Evolutionary conservation across 75 land plant species (phyloP).

Genomic region (Pinus tabuliformis): DNA sequence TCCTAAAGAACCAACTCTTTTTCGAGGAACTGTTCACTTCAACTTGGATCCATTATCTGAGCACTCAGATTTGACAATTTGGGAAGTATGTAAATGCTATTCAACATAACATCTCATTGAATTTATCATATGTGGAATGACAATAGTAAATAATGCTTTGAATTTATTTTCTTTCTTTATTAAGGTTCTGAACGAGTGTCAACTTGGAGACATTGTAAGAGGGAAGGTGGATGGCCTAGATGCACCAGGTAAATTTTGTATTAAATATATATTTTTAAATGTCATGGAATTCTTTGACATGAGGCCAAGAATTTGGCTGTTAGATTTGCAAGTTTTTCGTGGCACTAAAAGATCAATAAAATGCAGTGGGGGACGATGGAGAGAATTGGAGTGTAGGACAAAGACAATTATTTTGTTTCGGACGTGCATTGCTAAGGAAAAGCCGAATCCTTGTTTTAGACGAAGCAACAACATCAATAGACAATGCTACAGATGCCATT

Average conservation of each 20-base stretch:
- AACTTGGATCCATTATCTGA: constrained; percentile 39
- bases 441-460: constrained; percentile 33
- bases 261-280: neutral
- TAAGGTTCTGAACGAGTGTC: constrained; percentile 41
- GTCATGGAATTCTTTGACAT: neutral
- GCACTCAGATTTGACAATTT: constrained; percentile 35
- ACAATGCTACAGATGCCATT: constrained; percentile 25
- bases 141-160: too few relatives aligned
- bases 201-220: constrained; percentile 36
- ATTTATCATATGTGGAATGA: too few relatives aligned
- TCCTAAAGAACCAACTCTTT: constrained; percentile 53
- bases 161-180: neutral
- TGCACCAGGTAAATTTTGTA: neutral
- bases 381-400: constrained; percentile 37
- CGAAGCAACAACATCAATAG: constrained; percentile 35
- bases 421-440: constrained; percentile 24
- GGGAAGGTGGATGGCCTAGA: constrained; percentile 17
- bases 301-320: neutral
- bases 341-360: neutral
- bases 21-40: constrained; percentile 43
- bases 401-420: constrained; percentile 29
- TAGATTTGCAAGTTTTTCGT: neutral
- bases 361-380: constrained; percentile 29
- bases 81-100: constrained; percentile 29
- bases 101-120: neutral